These are phyloP conservation scores for Dichomitus squalens DNA, from an alignment of 1,284 basidiomycete species.

Conservation along the genomic window DNA sequence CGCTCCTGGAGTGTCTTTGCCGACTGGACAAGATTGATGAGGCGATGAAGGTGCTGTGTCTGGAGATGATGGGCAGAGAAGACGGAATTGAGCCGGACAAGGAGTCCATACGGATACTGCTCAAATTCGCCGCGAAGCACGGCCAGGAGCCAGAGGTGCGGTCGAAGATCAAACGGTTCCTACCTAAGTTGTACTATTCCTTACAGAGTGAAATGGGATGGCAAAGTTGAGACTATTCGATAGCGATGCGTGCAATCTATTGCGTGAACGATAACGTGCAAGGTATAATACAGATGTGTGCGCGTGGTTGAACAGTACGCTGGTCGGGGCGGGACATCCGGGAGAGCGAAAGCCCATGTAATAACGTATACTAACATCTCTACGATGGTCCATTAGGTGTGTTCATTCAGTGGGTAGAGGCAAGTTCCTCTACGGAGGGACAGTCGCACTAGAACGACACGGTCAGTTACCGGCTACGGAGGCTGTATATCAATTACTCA, in stretches of 20 bases:
- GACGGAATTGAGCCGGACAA: constrained; percentile 48
- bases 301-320: constrained; percentile 37
- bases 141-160: constrained; percentile 49
- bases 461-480: background rate
- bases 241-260: background rate
- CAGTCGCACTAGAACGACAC: constrained; percentile 73
- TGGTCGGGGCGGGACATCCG: constrained; percentile 29
- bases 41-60: constrained; percentile 65
- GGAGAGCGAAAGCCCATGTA: constrained; percentile 28
- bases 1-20: constrained; percentile 88
- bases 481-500: constrained; percentile 43
- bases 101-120: constrained; percentile 51
- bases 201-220: constrained; percentile 4
- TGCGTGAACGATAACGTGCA: constrained; percentile 22
- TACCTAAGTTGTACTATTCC: constrained; percentile 57
- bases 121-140: constrained; percentile 51
- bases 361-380: constrained; percentile 16
- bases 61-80: constrained; percentile 58
- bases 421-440: constrained; percentile 81
- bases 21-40: constrained; percentile 68
- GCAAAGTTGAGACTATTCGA: background rate
- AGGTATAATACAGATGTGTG: constrained; percentile 31
- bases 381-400: constrained; percentile 10
- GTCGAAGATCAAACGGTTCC: constrained; percentile 48
- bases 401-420: constrained; percentile 25